A percentile compares a stretch with the other conserved stretches of the same genome.
Evolutionary conservation across 805 yeast species (phyloP).

Genomic region (Kluyveromyces aestuarii): DNA sequence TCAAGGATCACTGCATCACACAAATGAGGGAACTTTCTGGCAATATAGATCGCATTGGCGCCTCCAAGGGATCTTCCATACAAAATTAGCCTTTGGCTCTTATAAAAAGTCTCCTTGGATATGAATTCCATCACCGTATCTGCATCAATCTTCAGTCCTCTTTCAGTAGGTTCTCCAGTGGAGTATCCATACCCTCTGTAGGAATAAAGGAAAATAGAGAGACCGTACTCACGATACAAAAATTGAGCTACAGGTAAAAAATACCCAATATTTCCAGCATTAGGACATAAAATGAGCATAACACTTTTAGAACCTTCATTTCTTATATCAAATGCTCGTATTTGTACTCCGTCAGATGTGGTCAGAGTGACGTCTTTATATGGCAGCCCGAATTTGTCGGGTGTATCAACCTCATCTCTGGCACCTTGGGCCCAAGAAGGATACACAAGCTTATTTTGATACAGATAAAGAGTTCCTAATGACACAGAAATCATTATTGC

Average conservation of each 20-base stretch:
- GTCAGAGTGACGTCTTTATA: constrained; percentile 51
- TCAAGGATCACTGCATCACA: constrained; percentile 68
- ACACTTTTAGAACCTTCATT: constrained; percentile 42
- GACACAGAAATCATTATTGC: constrained; percentile 36
- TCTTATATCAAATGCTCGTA: constrained; percentile 50
- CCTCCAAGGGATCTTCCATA: constrained; percentile 94
- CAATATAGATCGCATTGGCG: constrained; percentile 82
- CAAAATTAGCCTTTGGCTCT: constrained; percentile 45
- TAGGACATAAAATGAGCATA: constrained; percentile 73
- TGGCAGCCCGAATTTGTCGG: constrained; percentile 57
- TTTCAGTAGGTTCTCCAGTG: constrained; percentile 66
- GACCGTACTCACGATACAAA: constrained; percentile 51
- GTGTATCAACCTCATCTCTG: constrained; percentile 61
- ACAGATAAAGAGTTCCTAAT: constrained; percentile 46
- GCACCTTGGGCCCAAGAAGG: constrained; percentile 79
- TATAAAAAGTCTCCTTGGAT: constrained; percentile 39
- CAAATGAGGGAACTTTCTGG: constrained; percentile 42
- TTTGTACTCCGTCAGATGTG: constrained; percentile 61
- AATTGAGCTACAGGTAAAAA: constrained; percentile 70
- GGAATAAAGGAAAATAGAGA: constrained; percentile 76
- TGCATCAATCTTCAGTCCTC: constrained; percentile 76
- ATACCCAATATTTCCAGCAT: constrained; percentile 95
- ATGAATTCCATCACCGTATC: constrained; percentile 58
- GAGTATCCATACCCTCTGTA: constrained; percentile 88
- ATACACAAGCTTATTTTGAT: constrained; percentile 64